Conservation (phyloP, 257 asterid genomes). For the Solanum lycopersicoides region DNA sequence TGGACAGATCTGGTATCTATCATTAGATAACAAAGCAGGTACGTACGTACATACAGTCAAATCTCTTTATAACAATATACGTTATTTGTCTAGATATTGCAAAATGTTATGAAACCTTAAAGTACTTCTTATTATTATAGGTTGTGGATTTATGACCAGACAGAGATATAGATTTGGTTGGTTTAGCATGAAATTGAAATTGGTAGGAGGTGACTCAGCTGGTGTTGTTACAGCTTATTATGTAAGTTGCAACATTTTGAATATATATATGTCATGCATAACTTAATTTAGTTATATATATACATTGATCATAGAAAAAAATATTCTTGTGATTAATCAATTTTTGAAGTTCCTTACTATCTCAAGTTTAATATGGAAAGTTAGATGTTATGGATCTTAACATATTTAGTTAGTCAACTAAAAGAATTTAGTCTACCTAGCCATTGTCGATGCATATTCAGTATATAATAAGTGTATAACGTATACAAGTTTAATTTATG, state of each 20-base stretch:
- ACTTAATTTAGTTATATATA: not conserved
- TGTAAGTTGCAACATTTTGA: constrained; percentile 29
- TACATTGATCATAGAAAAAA: not conserved
- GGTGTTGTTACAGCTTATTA: constrained; percentile 94
- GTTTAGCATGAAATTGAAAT: constrained; percentile 90
- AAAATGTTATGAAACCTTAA: not conserved
- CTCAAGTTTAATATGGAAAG: not conserved
- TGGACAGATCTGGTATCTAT: constrained; percentile 85
- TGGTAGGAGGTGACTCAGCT: constrained; percentile 90
- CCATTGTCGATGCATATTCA: too few species aligned
- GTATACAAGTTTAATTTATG: not conserved
- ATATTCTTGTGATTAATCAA: not conserved
- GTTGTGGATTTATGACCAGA: constrained; percentile 86
- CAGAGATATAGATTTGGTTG: constrained; percentile 86
- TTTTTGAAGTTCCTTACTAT: not conserved
- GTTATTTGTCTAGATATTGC: too few species aligned
- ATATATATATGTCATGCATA: not conserved
- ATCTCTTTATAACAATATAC: not conserved
- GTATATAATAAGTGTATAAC: not conserved
- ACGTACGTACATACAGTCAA: not conserved
- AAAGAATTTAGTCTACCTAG: not conserved
- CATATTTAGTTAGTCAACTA: not conserved
- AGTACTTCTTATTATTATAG: constrained; percentile 12
- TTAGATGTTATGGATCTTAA: not conserved
- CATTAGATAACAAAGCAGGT: constrained; percentile 69